Base-by-base conservation (phyloP, 176 grass and related monocot species). In the Lolium rigidum region DNA sequence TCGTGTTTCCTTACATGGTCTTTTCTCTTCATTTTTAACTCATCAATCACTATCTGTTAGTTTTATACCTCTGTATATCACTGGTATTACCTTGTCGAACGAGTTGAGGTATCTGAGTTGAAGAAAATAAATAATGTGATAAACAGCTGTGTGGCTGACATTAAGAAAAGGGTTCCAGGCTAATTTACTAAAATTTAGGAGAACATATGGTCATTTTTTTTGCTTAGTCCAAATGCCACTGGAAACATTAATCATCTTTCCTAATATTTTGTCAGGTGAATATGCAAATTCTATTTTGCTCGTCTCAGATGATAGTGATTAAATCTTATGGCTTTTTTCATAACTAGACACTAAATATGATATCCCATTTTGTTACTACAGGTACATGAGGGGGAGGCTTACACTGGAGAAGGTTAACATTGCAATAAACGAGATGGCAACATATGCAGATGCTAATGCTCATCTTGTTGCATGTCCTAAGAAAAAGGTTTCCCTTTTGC, bases 351-450 rank as follows among this genome's bases (percentile, higher is more conserved):
- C 76, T 65, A 7, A 77, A 83, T 25, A 70, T 11, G 17, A 60
- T 31, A 64, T 79, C 84, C 79, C 43, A 28, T 57, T 64, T 74
- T 66, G 64, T 82, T 59, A 69, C 13, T 81, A 28, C 76, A 97
- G 93, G 24, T 98, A 98, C 82, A 95, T 98, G 96, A 98, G 89
- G 81, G 95, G 96, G 77, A 95, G 96, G 39, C 80, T 95, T 73
- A 98, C 96, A 26, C 65, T 92, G 56, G 93, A 98, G 78, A 98
- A 98, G 81, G 81, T 98, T 84, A 98, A 98, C 83, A 95, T 98
- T 76, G 91, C 93, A 66, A 91, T 98, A 70, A 98, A 95, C 80
- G 96, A 98, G 80, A 57, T 98, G 76, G 92, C 93, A 70, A 86
- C 86, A 39, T 92, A 95, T 85, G 93, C 95, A 31, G 96, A 94